These are phyloP conservation scores for Leishmania arabica DNA, from an alignment of 208 protist genomes.

Conservation along the genomic window DNA sequence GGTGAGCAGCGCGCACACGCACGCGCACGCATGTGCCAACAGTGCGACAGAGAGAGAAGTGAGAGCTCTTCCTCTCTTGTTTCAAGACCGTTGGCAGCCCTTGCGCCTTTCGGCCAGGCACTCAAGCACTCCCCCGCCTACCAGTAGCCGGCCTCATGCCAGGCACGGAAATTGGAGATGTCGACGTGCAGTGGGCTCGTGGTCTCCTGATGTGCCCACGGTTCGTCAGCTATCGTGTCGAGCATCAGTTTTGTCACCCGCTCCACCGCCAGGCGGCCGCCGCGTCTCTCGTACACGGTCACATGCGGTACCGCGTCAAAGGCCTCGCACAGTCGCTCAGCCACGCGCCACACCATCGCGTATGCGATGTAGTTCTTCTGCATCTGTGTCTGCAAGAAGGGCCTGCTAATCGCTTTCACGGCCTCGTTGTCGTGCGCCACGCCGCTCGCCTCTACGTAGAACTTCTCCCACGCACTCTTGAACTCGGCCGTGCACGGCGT, in stretches of 20 bases:
- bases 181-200: constrained; percentile 80
- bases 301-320: constrained; percentile 43
- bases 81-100: neutral
- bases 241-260: constrained; percentile 88
- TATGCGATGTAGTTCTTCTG: constrained; percentile 82
- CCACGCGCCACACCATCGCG: constrained; percentile 86
- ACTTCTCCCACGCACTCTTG: constrained; percentile 60
- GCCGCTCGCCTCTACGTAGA: constrained; percentile 63
- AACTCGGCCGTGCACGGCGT: constrained; percentile 69
- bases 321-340: constrained; percentile 76
- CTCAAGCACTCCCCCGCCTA: constrained; percentile 28
- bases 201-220: constrained; percentile 74
- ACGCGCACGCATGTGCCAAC: neutral
- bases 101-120: neutral
- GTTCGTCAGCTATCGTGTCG: constrained; percentile 86
- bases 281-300: constrained; percentile 52
- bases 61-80: neutral
- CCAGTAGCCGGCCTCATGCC: constrained; percentile 90
- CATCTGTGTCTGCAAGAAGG: constrained; percentile 83
- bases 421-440: constrained; percentile 79
- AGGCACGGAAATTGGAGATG: constrained; percentile 83
- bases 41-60: neutral
- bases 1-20: neutral
- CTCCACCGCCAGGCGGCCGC: constrained; percentile 66
- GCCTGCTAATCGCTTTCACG: constrained; percentile 51